phyloP scores from a whole-genome alignment of 306 rosid genomes.

The Aeschynomene evenia region DNA sequence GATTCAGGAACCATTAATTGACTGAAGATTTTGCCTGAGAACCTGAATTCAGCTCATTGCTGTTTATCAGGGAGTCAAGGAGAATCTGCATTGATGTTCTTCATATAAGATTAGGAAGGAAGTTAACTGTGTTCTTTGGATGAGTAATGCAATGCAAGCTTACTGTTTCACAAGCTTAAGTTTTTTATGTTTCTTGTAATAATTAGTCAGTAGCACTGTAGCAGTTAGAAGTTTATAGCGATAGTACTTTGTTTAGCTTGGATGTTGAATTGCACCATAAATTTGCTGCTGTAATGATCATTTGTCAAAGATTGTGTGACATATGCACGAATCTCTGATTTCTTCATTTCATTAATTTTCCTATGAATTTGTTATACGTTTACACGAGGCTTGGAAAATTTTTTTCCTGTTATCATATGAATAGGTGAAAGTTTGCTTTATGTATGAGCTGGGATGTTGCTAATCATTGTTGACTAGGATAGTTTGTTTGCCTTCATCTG shows the following conservation, averaged over 20 bases:
- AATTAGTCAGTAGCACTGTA: background rate
- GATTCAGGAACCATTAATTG: background rate
- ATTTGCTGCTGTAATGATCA: background rate
- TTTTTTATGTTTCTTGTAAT: background rate
- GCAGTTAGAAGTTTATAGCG: background rate
- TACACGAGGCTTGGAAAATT: background rate
- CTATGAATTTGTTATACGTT: background rate
- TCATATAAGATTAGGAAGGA: background rate
- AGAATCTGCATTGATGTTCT: background rate
- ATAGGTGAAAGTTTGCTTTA: background rate
- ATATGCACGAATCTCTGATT: conserved; percentile 6
- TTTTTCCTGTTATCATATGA: background rate
- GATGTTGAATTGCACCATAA: conserved; percentile 6
- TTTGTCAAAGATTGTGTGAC: background rate
- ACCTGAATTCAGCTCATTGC: conserved; percentile 1
- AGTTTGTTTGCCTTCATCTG: conserved; percentile 10
- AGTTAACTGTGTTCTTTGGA: background rate
- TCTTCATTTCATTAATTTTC: background rate
- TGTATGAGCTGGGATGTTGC: background rate
- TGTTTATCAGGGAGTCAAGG: background rate
- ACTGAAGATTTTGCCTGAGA: background rate
- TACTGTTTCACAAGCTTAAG: background rate
- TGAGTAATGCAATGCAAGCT: background rate
- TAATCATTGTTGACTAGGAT: background rate
- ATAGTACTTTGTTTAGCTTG: background rate